Percentiles rank a stretch among this genome's conserved stretches.
Conservation (phyloP, 352 stramenopile species). For the Albugo laibachii region DNA sequence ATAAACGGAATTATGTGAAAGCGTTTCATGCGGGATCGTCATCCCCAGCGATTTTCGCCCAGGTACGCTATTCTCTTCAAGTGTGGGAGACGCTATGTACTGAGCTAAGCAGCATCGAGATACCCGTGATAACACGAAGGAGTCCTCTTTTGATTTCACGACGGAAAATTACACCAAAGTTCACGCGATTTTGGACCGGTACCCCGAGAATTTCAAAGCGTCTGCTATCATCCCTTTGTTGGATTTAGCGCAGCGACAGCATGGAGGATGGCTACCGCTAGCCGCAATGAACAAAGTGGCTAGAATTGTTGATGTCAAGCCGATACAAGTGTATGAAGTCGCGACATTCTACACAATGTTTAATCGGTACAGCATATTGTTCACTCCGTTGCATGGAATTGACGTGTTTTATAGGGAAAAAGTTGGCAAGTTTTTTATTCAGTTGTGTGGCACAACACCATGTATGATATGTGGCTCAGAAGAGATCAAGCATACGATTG, state of each 20-base stretch:
- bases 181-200: constrained; percentile 90
- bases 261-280: constrained; percentile 95
- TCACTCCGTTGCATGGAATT: constrained; percentile 1
- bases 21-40: too few relatives aligned
- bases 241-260: constrained; percentile 90
- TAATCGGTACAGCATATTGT: constrained; percentile 28
- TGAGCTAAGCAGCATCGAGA: constrained; percentile 77
- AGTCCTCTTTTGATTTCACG: constrained; percentile 95
- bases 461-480: constrained; percentile 99
- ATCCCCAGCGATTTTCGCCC: too few relatives aligned
- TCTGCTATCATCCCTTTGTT: constrained; percentile 97
- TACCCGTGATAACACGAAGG: constrained; percentile 90
- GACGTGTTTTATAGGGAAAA: constrained; percentile 40
- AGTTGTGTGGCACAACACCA: constrained; percentile 97
- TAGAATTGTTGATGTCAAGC: constrained; percentile 91
- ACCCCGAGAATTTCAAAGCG: constrained; percentile 98
- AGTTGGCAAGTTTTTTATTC: constrained; percentile 89
- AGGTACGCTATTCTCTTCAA: too few relatives aligned
- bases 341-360: constrained; percentile 99
- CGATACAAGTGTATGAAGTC: constrained; percentile 98
- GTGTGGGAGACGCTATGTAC: too few relatives aligned
- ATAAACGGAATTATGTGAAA: too few relatives aligned
- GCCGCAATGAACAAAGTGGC: constrained; percentile 99
- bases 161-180: constrained; percentile 94
- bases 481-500: constrained; percentile 98